Evolutionary conservation across 2,329 filamentous ascomycete genomes (phyloP).

Genomic region (Sclerotinia spermophila): DNA sequence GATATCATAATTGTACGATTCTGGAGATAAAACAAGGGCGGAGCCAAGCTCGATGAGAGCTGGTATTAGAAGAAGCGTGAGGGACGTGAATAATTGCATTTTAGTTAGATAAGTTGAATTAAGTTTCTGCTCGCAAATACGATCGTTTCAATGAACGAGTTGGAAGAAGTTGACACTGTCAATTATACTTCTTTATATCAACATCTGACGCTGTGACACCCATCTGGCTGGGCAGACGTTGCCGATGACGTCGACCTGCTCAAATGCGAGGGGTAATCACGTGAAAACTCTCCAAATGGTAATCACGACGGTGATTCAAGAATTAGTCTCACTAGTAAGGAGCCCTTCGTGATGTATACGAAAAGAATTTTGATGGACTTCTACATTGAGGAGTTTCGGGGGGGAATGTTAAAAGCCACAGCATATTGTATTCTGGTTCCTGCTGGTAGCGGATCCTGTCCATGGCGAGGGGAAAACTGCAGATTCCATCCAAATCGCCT

Average conservation of each 20-base stretch:
- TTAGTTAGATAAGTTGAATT: background rate
- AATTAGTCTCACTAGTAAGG: background rate
- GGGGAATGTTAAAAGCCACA: background rate
- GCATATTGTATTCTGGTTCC: background rate
- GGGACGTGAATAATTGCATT: background rate
- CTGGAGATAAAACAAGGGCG: background rate
- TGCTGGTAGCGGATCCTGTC: background rate
- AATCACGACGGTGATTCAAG: background rate
- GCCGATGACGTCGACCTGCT: constrained; percentile 1
- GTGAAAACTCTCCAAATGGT: background rate
- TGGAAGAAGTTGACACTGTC: background rate
- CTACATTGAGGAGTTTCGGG: background rate
- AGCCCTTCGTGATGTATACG: background rate
- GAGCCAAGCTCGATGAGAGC: background rate
- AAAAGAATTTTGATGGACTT: background rate
- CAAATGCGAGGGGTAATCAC: constrained; percentile 11
- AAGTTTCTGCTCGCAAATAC: background rate
- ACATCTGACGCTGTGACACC: background rate
- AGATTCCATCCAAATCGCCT: background rate
- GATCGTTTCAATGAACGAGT: background rate
- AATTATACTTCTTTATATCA: background rate
- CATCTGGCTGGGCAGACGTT: constrained; percentile 4
- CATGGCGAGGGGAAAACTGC: background rate
- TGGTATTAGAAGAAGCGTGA: background rate
- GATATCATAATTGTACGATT: background rate